These are phyloP conservation scores for Beauveria australis DNA, from an alignment of 2,329 filamentous ascomycete genomes.

Conservation along the genomic window DNA sequence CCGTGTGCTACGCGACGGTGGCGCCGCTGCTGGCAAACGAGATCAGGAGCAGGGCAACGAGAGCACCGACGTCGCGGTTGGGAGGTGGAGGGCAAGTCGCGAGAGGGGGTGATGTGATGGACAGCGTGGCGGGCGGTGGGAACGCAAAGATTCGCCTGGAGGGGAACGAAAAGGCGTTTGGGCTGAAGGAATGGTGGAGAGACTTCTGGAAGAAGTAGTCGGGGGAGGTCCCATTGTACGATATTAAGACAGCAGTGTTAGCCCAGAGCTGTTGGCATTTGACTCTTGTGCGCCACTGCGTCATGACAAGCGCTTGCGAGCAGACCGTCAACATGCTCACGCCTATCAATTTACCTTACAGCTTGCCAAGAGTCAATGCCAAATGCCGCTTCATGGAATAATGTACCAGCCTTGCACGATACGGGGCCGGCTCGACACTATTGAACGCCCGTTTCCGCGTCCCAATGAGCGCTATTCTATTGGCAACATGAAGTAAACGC, in stretches of 20 bases:
- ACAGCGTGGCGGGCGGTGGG: slow-evolving; percentile 45
- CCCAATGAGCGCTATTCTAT: slow-evolving; percentile 1
- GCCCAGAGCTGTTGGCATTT: not conserved
- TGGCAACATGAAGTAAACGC: not conserved
- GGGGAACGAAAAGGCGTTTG: slow-evolving; percentile 67
- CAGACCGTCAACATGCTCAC: not conserved
- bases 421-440: not conserved
- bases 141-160: slow-evolving; percentile 60
- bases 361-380: not conserved
- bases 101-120: slow-evolving; percentile 44
- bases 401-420: not conserved
- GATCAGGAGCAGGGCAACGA: slow-evolving; percentile 60
- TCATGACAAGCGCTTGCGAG: not conserved
- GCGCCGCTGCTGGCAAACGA: slow-evolving; percentile 66
- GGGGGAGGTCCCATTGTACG: not conserved
- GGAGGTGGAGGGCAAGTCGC: slow-evolving; percentile 24
- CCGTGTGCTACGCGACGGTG: slow-evolving; percentile 75
- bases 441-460: not conserved
- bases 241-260: not conserved
- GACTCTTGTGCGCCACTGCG: not conserved
- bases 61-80: slow-evolving; percentile 29
- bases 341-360: not conserved
- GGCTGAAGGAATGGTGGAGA: slow-evolving; percentile 81
- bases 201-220: slow-evolving; percentile 53
- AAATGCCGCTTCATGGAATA: not conserved